Evolutionary conservation across 306 rosid species (phyloP).

Genomic region (Dalbergia cochinchinensis): DNA sequence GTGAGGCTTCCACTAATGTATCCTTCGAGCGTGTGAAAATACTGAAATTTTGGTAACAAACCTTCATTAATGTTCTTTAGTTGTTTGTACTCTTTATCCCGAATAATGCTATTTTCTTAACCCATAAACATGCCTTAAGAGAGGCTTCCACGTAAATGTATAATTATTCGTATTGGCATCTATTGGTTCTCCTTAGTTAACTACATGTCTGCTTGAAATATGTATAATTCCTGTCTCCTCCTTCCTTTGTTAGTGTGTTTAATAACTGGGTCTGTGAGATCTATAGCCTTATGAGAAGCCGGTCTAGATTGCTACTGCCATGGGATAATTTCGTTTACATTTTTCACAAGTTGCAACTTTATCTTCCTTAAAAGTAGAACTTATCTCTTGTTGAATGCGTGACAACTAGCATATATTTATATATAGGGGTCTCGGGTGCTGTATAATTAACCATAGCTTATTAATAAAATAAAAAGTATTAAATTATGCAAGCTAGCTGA

Average conservation of each 20-base stretch:
- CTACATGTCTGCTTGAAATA: not conserved
- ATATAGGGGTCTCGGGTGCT: not conserved
- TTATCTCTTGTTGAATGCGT: not conserved
- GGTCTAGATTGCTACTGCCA: no score
- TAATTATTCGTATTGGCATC: no score
- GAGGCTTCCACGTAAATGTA: no score
- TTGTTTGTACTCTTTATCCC: not conserved
- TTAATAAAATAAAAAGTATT: not conserved
- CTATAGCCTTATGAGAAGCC: no score
- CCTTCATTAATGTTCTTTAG: not conserved
- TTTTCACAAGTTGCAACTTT: no score
- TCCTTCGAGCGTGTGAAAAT: conserved; percentile 1
- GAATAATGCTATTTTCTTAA: not conserved
- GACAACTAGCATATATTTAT: not conserved
- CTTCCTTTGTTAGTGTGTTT: not conserved
- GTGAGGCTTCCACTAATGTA: conserved; percentile 33
- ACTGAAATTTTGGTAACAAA: conserved; percentile 46
- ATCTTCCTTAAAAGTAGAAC: no score
- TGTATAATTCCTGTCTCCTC: not conserved
- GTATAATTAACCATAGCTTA: not conserved
- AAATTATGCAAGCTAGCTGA: not conserved
- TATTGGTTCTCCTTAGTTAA: no score
- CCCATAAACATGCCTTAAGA: no score
- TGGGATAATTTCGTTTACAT: no score
- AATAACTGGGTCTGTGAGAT: not conserved